Conservation (phyloP, 2,329 filamentous ascomycete genomes). For the Penicillium sp. region DNA sequence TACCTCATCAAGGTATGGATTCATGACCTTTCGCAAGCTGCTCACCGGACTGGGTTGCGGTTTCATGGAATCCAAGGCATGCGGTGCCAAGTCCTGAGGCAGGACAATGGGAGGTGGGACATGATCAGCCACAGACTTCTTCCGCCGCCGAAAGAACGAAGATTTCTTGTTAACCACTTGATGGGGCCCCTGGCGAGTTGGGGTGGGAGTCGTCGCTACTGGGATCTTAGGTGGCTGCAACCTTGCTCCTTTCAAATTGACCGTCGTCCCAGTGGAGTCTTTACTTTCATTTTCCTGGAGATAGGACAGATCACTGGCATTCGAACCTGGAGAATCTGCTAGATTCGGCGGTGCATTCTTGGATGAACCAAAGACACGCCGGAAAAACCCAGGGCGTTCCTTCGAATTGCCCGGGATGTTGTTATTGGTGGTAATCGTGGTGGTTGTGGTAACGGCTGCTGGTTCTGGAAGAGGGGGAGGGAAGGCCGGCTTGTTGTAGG, state of each 20-base stretch:
- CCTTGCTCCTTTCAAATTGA: slow-evolving; percentile 25
- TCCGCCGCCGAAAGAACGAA: slow-evolving; percentile 89
- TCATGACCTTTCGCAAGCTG: slow-evolving; percentile 84
- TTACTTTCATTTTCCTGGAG: slow-evolving; percentile 27
- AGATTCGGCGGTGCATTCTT: slow-evolving; percentile 49
- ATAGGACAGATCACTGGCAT: slow-evolving; percentile 22
- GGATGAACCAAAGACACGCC: slow-evolving; percentile 81
- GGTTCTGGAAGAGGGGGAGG: slow-evolving; percentile 37
- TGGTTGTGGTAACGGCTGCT: slow-evolving; percentile 31
- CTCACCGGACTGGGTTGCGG: slow-evolving; percentile 65
- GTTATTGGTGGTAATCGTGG: slow-evolving; percentile 9
- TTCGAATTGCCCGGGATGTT: slow-evolving; percentile 47
- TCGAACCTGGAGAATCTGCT: slow-evolving; percentile 17
- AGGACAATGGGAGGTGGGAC: slow-evolving; percentile 59
- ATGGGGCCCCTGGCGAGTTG: slow-evolving; percentile 33
- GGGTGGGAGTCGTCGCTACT: slow-evolving; percentile 18
- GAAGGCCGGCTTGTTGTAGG: slow-evolving; percentile 49
- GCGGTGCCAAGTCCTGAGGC: slow-evolving; percentile 46
- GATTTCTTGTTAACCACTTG: slow-evolving; percentile 84
- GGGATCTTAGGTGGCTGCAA: slow-evolving; percentile 28
- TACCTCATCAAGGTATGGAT: slow-evolving; percentile 66
- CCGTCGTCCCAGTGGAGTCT: slow-evolving; percentile 18
- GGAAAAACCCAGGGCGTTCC: slow-evolving; percentile 85
- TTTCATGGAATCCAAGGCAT: slow-evolving; percentile 29
- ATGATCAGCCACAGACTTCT: slow-evolving; percentile 78